Evolutionary conservation across 2,329 filamentous ascomycete species (phyloP).

Genomic region (Colletotrichum sp.): DNA sequence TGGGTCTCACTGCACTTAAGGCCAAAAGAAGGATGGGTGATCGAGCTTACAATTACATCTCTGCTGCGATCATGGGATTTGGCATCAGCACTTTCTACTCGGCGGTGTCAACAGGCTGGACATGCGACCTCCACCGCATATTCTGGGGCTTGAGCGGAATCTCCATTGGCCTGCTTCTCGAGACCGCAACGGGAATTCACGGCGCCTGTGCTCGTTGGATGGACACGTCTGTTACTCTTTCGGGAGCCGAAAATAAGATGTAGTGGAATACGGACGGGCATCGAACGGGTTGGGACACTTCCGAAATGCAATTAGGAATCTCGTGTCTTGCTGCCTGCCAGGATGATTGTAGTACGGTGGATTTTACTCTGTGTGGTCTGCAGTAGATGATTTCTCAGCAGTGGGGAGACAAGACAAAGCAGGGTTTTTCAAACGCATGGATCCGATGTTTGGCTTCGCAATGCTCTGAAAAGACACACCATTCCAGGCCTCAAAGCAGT

Average conservation of each 20-base stretch:
- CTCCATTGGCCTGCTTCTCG: background rate
- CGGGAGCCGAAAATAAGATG: background rate
- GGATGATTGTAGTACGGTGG: background rate
- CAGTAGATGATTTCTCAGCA: background rate
- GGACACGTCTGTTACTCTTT: background rate
- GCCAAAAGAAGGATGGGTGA: no score
- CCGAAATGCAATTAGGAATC: background rate
- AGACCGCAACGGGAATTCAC: background rate
- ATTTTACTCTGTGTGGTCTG: background rate
- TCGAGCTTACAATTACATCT: background rate
- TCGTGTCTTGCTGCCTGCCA: background rate
- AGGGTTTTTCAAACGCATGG: no score
- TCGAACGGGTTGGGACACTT: rapidly evolving
- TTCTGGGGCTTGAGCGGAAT: background rate
- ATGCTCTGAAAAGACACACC: no score
- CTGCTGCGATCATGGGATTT: background rate
- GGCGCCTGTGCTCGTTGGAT: background rate
- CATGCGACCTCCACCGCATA: background rate
- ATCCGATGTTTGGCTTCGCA: no score
- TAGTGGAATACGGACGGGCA: rapidly evolving
- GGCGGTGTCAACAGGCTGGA: rapidly evolving
- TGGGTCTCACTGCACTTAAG: no score
- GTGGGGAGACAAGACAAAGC: no score
- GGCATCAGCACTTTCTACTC: background rate
- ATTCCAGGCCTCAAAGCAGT: no score